Base-by-base conservation (phyloP, 345 rosid genomes). In the Eucalyptus regnans region DNA sequence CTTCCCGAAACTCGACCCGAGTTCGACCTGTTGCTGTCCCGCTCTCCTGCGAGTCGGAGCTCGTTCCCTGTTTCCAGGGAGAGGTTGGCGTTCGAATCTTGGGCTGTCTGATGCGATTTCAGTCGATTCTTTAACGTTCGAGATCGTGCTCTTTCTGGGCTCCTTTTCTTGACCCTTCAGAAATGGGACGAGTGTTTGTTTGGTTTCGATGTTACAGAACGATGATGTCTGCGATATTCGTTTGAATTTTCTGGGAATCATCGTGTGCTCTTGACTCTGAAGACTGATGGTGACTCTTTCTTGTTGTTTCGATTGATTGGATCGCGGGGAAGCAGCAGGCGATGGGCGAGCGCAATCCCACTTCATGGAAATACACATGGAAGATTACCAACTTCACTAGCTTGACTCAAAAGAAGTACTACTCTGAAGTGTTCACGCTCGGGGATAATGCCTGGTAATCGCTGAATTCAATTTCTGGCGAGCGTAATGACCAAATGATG, bases 291-390 rank as follows among this genome's bases (percentile, higher is more conserved):
- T 64, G 76, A 64, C 76, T 37, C 46, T 11, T 76, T 20, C 43
- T 33, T 33, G 22, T 50, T 50, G 22, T 18, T 50, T 86, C 60
- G 20, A 50, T 27, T 13, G 27, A 31, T 56, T 52, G 87, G 52
- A 52, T 51, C 15, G 33, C 23, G 62, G 9, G 46, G 18, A 43
- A 86, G 68, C 87, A 85, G 54, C 86, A 22, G 89, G 44, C 51
- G 23, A 87, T 87, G 87, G 89, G 58, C 7, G 71, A 64, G 33
- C 58, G 46, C 46, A 54, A 51, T 87, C 86, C 88, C 49, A 48
- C 93, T 29, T 48, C 90, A 6, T 31, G 86, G 37, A 88, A 87
- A 84, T 92, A 58, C 91, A 88, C 91, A 18, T 92, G 93, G 93
- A 85, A 29, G 37, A 90, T 92, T 88, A 62, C 83, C 48, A 79